Percentiles rank a stretch among this genome's conserved stretches.
Evolutionary conservation across 179 eudicot species (phyloP).

Genomic region (Heliamphora pulchella): DNA sequence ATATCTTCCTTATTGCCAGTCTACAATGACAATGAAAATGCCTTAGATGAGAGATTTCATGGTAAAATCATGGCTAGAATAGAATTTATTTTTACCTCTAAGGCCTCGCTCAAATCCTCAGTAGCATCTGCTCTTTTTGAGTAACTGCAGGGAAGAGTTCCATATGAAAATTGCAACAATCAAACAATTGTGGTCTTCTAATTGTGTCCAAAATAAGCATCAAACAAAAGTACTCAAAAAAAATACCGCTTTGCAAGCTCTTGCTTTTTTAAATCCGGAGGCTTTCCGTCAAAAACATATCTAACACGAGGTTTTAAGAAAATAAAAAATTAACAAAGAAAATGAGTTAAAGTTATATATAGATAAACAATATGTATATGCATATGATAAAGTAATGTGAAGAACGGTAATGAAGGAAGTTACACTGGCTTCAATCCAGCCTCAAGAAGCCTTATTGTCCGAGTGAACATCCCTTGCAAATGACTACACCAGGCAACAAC

Average conservation of each 20-base stretch:
- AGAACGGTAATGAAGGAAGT: conserved; percentile 17
- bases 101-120: conserved; percentile 63
- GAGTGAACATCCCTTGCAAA: conserved; percentile 91
- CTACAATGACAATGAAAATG: conserved; percentile 36
- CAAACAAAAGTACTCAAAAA: not conserved
- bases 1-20: conserved; percentile 76
- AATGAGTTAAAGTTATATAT: not conserved
- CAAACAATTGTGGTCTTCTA: conserved; percentile 14
- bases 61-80: not conserved
- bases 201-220: not conserved
- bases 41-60: not conserved
- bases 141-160: conserved; percentile 34
- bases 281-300: conserved; percentile 90
- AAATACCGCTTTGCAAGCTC: conserved; percentile 95
- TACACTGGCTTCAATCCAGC: conserved; percentile 97
- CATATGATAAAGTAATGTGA: not conserved
- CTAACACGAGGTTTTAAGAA: conserved; percentile 26
- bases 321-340: conserved; percentile 7
- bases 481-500: conserved; percentile 46
- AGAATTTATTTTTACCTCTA: conserved; percentile 42
- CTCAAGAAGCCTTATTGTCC: conserved; percentile 92
- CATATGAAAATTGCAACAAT: conserved; percentile 14
- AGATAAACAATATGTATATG: not conserved
- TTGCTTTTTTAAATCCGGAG: conserved; percentile 93
- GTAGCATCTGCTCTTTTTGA: conserved; percentile 91